Percentiles rank a stretch among this genome's conserved stretches.
These are phyloP conservation scores for Lasiodiplodia gonubiensis DNA, from an alignment of 2,329 filamentous ascomycete genomes.

Conservation along the genomic window DNA sequence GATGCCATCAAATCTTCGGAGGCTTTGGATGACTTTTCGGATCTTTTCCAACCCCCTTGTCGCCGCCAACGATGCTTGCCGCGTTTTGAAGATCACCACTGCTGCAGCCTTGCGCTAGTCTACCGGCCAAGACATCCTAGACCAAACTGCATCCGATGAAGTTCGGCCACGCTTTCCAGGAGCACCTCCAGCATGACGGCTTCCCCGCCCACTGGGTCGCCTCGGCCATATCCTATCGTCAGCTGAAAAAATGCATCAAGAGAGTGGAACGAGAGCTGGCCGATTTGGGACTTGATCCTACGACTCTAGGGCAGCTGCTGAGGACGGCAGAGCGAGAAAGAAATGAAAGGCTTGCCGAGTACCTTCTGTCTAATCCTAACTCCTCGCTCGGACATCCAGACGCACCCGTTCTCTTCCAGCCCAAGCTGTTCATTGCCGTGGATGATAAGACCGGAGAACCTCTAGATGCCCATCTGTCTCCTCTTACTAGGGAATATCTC, in stretches of 20 bases:
- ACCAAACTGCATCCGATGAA: conserved; percentile 67
- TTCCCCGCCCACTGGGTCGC: conserved; percentile 76
- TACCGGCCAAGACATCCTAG: not conserved
- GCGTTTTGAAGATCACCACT: not conserved
- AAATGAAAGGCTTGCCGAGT: conserved; percentile 22
- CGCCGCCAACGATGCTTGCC: not conserved
- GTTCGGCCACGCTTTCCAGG: conserved; percentile 80
- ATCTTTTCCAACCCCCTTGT: not conserved
- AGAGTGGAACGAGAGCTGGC: conserved; percentile 74
- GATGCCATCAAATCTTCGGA: not conserved
- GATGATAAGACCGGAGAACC: conserved; percentile 70
- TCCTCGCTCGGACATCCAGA: not conserved
- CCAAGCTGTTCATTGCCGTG: conserved; percentile 73
- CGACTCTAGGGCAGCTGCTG: conserved; percentile 71
- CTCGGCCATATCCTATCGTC: conserved; percentile 79
- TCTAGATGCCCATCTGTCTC: conserved; percentile 70
- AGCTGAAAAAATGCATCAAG: conserved; percentile 89
- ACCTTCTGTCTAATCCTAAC: conserved; percentile 12
- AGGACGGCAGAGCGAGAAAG: conserved; percentile 34
- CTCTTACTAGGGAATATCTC: conserved; percentile 68
- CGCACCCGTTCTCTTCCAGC: conserved; percentile 55
- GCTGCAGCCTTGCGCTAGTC: not conserved
- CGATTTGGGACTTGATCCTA: conserved; percentile 72
- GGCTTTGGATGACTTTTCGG: not conserved
- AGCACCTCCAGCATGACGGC: conserved; percentile 70